These are phyloP conservation scores for Calonectria pteridis DNA, from an alignment of 2,329 filamentous ascomycete species.

Conservation along the genomic window DNA sequence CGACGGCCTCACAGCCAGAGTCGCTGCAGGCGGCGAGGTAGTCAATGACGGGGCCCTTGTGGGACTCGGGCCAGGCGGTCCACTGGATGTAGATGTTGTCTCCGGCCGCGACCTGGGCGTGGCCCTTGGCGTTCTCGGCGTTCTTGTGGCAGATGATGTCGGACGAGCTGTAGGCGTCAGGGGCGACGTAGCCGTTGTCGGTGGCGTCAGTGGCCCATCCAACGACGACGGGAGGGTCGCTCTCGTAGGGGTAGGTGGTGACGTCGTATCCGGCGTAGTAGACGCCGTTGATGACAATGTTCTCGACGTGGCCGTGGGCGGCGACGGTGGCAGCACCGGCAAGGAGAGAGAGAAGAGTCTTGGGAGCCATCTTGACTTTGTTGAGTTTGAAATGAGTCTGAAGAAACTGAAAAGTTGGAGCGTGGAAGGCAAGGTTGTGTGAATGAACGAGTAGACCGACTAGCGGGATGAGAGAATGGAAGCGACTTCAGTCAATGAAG, in stretches of 20 bases:
- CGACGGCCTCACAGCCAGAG: slow-evolving; percentile 66
- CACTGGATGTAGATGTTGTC: slow-evolving; percentile 56
- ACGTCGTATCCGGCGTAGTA: slow-evolving; percentile 41
- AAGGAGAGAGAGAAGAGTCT: slow-evolving; percentile 44
- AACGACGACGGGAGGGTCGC: slow-evolving; percentile 37
- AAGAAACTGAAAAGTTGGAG: slow-evolving; percentile 22
- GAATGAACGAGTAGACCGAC: slow-evolving; percentile 35
- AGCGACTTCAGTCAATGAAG: slow-evolving; percentile 51
- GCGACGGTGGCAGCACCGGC: slow-evolving; percentile 43
- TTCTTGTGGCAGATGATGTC: slow-evolving; percentile 64
- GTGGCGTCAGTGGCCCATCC: slow-evolving; percentile 58
- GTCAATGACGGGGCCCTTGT: slow-evolving; percentile 69
- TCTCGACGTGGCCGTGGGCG: slow-evolving; percentile 47
- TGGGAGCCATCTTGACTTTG: slow-evolving; percentile 44
- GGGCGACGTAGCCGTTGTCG: slow-evolving; percentile 65
- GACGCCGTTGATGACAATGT: slow-evolving; percentile 44
- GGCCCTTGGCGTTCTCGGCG: slow-evolving; percentile 53
- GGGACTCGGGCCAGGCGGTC: slow-evolving; percentile 58
- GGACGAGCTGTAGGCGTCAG: slow-evolving; percentile 51
- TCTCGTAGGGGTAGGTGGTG: slow-evolving; percentile 34
- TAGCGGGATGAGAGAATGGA: slow-evolving; percentile 42
- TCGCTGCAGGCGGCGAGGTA: slow-evolving; percentile 71
- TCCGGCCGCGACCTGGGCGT: slow-evolving; percentile 56
- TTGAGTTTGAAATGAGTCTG: slow-evolving; percentile 10
- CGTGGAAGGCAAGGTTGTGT: slow-evolving; percentile 8